phyloP scores from a whole-genome alignment of 495 filamentous ascomycete genomes.

The Aspergillus affinis region DNA sequence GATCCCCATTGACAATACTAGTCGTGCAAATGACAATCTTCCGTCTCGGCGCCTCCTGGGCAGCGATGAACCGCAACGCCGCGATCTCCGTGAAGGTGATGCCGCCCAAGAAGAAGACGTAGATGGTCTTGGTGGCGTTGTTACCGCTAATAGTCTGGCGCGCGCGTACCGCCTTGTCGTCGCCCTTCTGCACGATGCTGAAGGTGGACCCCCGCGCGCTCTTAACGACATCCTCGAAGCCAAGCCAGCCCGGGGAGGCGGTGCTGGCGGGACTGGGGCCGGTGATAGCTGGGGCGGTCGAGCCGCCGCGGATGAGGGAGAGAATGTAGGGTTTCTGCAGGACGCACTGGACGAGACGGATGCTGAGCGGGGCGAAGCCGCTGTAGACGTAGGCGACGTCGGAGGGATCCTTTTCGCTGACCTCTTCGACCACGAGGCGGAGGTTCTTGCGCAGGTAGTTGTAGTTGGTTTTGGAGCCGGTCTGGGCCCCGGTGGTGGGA shows the following conservation, averaged over 20 bases:
- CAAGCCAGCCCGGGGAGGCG: conserved; percentile 79
- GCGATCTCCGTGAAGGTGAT: conserved; percentile 96
- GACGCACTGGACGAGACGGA: conserved; percentile 93
- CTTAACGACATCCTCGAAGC: conserved; percentile 86
- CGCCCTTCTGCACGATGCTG: conserved; percentile 88
- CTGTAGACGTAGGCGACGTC: conserved; percentile 98
- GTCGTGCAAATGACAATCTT: conserved; percentile 92
- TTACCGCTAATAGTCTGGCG: conserved; percentile 68
- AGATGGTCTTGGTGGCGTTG: conserved; percentile 74
- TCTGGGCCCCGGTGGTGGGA: conserved; percentile 56
- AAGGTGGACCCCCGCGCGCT: conserved; percentile 83
- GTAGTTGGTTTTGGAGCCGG: conserved; percentile 81
- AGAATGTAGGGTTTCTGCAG: conserved; percentile 84
- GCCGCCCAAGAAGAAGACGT: conserved; percentile 93
- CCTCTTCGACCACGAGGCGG: conserved; percentile 90
- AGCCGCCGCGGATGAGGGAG: conserved; percentile 60
- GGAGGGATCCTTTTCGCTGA: conserved; percentile 93
- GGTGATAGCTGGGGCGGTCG: conserved; percentile 37
- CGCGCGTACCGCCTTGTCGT: conserved; percentile 91
- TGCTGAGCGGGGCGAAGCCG: conserved; percentile 90
- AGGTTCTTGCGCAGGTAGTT: conserved; percentile 80
- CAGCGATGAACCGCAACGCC: conserved; percentile 85
- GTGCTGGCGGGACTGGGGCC: conserved; percentile 51
- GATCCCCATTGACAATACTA: conserved; percentile 82
- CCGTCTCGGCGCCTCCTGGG: conserved; percentile 77